phyloP scores from a whole-genome alignment of 345 rosid genomes.

The Gossypium ekmanianum region DNA sequence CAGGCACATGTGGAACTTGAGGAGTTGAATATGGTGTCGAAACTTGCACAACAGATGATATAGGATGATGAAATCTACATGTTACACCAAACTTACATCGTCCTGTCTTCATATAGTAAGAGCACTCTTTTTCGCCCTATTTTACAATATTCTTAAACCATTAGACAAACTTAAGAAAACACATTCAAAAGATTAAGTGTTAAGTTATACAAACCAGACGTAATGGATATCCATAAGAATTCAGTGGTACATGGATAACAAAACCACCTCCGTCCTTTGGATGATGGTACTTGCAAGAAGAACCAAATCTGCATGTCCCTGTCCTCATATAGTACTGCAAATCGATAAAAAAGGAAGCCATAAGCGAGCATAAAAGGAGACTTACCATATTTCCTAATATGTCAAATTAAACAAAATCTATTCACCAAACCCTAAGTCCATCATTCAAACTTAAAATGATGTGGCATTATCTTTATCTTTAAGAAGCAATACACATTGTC shows the following conservation, averaged over 20 bases:
- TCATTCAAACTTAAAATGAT: conserved; percentile 3
- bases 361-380: not conserved
- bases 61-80: conserved; percentile 88
- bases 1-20: conserved; percentile 45
- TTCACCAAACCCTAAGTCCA: not conserved
- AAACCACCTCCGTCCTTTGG: conserved; percentile 72
- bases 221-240: conserved; percentile 71
- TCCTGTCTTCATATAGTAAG: conserved; percentile 81
- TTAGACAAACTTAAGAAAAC: conserved; percentile 12
- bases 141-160: conserved; percentile 10
- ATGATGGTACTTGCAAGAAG: conserved; percentile 90
- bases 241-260: conserved; percentile 42
- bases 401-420: not conserved
- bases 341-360: conserved; percentile 4
- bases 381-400: not conserved
- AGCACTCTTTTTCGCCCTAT: conserved; percentile 92
- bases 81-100: conserved; percentile 83
- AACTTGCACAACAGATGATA: conserved; percentile 45
- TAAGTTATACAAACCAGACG: conserved; percentile 68
- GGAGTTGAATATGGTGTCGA: conserved; percentile 45
- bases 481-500: conserved; percentile 23
- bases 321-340: conserved; percentile 82
- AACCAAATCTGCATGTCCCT: conserved; percentile 87
- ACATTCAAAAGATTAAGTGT: not conserved
- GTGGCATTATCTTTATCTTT: not conserved